Base-by-base conservation (phyloP, 1,139 yeast genomes). In the Zygosaccharomyces sapae region DNA sequence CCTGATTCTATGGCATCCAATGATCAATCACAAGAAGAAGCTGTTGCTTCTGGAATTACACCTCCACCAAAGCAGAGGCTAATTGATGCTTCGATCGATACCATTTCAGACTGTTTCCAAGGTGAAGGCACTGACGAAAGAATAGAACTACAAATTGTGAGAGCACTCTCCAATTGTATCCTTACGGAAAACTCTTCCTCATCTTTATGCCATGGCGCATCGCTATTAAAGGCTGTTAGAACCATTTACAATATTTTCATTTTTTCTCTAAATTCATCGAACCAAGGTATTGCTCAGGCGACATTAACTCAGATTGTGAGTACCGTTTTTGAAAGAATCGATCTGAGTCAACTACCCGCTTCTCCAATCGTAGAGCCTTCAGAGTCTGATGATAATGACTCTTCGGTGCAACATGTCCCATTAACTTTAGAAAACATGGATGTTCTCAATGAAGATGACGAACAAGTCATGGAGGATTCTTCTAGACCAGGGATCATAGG, bases 201-300 rank as follows among this genome's bases (percentile, higher is more conserved):
- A 20, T 77, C 88, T 69, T 84, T 95, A 19, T 88, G 92, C 43
- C 98, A 94, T 62, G 97, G 97, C 5, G 87, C 92, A 4, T 79
- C 94, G 0, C 72, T 94, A 45, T 73, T 94, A 55, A 87, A 86
- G 60, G 97, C 97, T 0, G 84, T 94, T 33, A 79, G 98, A 64
- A 96, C 87, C 62, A 86, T 92, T 19, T 92, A 92, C 70, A 90
- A 89, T 63, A 87, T 94, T 27, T 94, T 92, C 62, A 84, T 92
- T 39, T 77, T 88, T 52, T 88, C 97, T 0, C 73, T 84, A 53
- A 81, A 86, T 16, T 79, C 92, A 3, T 73, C 87, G 22, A 92
- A 89, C 62, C 98, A 92, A 67, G 86, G 92, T 0, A 83, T 90
- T 50, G 98, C 98, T 0, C 98, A 94, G 69, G 97, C 96, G 2